Conservation (phyloP, 495 filamentous ascomycete species). For the Penicillium cinerascens region DNA sequence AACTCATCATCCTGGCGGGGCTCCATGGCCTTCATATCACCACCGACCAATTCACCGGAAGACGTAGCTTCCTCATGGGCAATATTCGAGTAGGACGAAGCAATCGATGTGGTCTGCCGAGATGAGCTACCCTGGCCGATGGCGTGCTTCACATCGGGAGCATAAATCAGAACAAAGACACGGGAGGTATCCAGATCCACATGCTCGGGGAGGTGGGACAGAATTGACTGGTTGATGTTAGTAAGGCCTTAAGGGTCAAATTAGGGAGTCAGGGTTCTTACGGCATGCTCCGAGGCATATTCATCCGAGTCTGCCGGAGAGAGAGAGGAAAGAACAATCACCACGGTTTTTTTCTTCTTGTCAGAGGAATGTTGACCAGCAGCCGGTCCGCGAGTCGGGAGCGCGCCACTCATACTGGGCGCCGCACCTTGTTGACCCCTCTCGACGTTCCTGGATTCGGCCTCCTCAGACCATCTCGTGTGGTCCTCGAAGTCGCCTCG, state of each 20-base stretch:
- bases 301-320: slow-evolving; percentile 56
- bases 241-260: background rate
- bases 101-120: slow-evolving; percentile 58
- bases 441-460: slow-evolving; percentile 46
- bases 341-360: slow-evolving; percentile 73
- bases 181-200: slow-evolving; percentile 63
- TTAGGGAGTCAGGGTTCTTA: slow-evolving; percentile 42
- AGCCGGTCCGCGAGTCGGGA: slow-evolving; percentile 20
- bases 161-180: slow-evolving; percentile 85
- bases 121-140: slow-evolving; percentile 36
- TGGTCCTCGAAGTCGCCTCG: slow-evolving; percentile 77
- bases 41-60: slow-evolving; percentile 59
- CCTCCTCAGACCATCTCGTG: slow-evolving; percentile 80
- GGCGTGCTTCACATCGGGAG: slow-evolving; percentile 69
- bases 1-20: slow-evolving; percentile 37
- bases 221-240: slow-evolving; percentile 64
- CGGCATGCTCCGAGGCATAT: slow-evolving; percentile 70
- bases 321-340: slow-evolving; percentile 76
- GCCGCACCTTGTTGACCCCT: slow-evolving; percentile 23
- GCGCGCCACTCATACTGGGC: slow-evolving; percentile 31
- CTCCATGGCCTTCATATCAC: slow-evolving; percentile 46
- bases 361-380: slow-evolving; percentile 19
- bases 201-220: slow-evolving; percentile 79
- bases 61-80: slow-evolving; percentile 69
- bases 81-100: slow-evolving; percentile 87